A percentile compares a stretch with the other conserved stretches of the same genome.
These are phyloP conservation scores for Paramecium octaurelia DNA, from an alignment of 73 alveolate species.

Conservation along the genomic window DNA sequence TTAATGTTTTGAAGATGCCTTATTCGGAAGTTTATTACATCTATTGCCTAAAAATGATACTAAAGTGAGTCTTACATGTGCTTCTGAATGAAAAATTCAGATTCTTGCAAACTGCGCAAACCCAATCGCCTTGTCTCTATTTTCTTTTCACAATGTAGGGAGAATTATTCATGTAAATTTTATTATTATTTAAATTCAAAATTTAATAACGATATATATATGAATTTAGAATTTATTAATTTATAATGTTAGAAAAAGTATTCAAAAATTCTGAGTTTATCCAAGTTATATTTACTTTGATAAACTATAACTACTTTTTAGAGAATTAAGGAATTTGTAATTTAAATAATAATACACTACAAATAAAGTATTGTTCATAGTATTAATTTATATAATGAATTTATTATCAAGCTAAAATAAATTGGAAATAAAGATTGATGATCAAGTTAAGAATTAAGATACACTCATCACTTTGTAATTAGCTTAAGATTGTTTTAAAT, in stretches of 20 bases:
- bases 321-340: too few relatives aligned
- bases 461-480: background rate
- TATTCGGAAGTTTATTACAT: background rate
- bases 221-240: background rate
- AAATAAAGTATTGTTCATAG: background rate
- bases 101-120: conserved; percentile 64
- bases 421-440: background rate
- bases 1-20: background rate
- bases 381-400: background rate
- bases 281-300: too few relatives aligned
- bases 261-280: background rate
- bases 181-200: background rate
- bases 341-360: too few relatives aligned
- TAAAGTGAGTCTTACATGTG: conserved; percentile 22
- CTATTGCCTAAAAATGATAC: background rate
- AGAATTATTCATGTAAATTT: background rate
- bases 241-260: background rate
- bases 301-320: too few relatives aligned
- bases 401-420: background rate
- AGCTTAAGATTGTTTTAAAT: background rate
- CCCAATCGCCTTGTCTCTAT: conserved; percentile 64
- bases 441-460: background rate
- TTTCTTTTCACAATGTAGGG: background rate
- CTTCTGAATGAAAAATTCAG: conserved; percentile 68
- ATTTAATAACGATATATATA: background rate